These are phyloP conservation scores for Solanum virginianum DNA, from an alignment of 257 asterid genomes.

Conservation along the genomic window DNA sequence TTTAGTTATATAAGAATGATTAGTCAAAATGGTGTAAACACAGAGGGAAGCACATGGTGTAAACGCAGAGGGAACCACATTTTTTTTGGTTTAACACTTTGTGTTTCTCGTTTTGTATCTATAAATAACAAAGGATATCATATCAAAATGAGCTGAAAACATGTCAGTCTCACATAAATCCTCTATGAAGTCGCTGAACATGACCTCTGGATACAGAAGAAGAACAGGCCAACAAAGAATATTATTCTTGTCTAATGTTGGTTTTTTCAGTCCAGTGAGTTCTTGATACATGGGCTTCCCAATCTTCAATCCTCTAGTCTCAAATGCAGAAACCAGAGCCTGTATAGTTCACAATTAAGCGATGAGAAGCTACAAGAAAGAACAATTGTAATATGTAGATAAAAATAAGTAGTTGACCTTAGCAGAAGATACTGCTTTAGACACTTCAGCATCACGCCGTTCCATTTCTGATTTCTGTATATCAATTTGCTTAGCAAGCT, in stretches of 20 bases:
- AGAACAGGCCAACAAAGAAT: slow-evolving; percentile 93
- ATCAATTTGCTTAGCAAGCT: slow-evolving; percentile 55
- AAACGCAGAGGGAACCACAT: too few relatives aligned
- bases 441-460: slow-evolving; percentile 38
- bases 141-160: slow-evolving; percentile 72
- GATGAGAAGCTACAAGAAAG: neutral
- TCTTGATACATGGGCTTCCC: slow-evolving; percentile 86
- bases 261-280: slow-evolving; percentile 69
- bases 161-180: slow-evolving; percentile 85
- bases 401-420: slow-evolving; percentile 28
- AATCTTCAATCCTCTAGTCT: slow-evolving; percentile 49
- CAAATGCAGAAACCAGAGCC: slow-evolving; percentile 64
- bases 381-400: neutral
- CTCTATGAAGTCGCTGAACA: slow-evolving; percentile 91
- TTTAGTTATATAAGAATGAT: neutral
- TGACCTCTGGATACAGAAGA: slow-evolving; percentile 74
- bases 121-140: slow-evolving; percentile 54
- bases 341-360: slow-evolving; percentile 15
- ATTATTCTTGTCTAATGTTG: slow-evolving; percentile 49
- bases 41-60: neutral
- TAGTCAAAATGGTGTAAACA: neutral
- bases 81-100: neutral
- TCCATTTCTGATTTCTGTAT: slow-evolving; percentile 28
- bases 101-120: neutral
- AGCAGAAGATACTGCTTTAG: slow-evolving; percentile 51